Evolutionary conservation across 352 stramenopile genomes (phyloP), one percentile per base, ranked within the genome.

Genomic region (Lagenidium giganteum): DNA sequence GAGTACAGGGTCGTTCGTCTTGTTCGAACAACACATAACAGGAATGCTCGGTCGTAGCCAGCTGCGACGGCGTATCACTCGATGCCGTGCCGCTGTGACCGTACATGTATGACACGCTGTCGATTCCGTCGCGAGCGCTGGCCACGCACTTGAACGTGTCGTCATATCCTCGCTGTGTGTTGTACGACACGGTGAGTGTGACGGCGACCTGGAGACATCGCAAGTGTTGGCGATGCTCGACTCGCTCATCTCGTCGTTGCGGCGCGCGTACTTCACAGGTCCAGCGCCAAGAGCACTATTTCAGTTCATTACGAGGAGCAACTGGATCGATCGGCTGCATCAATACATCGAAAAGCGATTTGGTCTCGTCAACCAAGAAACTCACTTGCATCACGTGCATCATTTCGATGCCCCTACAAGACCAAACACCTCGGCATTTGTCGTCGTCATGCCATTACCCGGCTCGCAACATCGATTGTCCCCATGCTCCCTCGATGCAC

Each of bases 141-240:
- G 44, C 44, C 1, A 13, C 45, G 8, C 39, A 47, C 21, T 45
- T 61, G 5, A 14, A 25, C 1, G 33, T 61, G 8, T 23, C 27
- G 7, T 51, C 53, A 3, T 63, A 57, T 42, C 57, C 63, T 3
- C 26, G 8, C 0, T 74, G 61, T 26, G 42, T 82, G 4, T 43
- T 68, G 2, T 76, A 61, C 31, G 14, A 40, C 11, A 29, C 29
- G 16, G 8, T 17, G 5, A 54, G 49, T 21, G 11, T 13, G 22
- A n/a, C n/a, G 5, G 13, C 38, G 8, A 50, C 16, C 37, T 73
- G 0, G 26, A 30, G 1, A 72, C 60, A 0, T n/a, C n/a, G n/a
- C n/a, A n/a, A n/a, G 43, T 58, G 1, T 85, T 73, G 21, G 43
- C 2, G 0, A 67, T 80, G 55, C 31, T 82, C 0, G 57, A 85